Evolutionary conservation across 345 rosid genomes (phyloP), one percentile per base, ranked within the genome.

Genomic region (Sonneratia caseolaris): DNA sequence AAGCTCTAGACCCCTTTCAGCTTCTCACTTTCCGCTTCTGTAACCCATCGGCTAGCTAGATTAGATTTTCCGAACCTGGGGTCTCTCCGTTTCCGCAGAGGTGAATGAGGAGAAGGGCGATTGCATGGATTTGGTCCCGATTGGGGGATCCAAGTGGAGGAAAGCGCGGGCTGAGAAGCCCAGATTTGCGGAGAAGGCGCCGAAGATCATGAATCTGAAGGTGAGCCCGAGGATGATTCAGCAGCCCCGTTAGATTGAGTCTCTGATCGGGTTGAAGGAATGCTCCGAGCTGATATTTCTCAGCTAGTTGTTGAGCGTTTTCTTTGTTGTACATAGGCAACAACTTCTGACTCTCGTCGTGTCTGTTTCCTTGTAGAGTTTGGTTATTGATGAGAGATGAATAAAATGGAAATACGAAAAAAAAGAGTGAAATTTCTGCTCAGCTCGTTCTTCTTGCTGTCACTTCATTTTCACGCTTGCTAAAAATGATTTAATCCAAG

Each of bases 161-260:
- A 79, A 76, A 68, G 80, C 79, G 43, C 72, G 74, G 61, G 73
- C 72, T 36, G 78, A 70, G 72, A 73, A 77, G 49, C 85, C 82
- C 24, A 83, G 78, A 78, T 73, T 51, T 45, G 27, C 21, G 11
- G 86, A 82, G 80, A 88, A 86, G 74, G 83, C 75, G 1, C 85
- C 86, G 37, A 88, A 82, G 86, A 78, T 86, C 59, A 83, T 86
- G 80, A 82, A 35, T 56, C 73, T 73, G 79, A 88, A 73, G 75
- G 45, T 88, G 86, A 81, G 82, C 81, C 93, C 93, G 14, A 77
- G 86, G 79, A 75, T 45, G 78, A 88, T 88, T 79, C 89, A 88
- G 76, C 93, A 88, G 74, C 93, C 90, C 27, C 69, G 85, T 78
- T 83, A 82, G 82, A 69, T 40, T 18, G 36, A 37, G 42, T 0